Evolutionary conservation across 2,329 filamentous ascomycete genomes (phyloP).

Genomic region (Verticillium zaregamsianum): DNA sequence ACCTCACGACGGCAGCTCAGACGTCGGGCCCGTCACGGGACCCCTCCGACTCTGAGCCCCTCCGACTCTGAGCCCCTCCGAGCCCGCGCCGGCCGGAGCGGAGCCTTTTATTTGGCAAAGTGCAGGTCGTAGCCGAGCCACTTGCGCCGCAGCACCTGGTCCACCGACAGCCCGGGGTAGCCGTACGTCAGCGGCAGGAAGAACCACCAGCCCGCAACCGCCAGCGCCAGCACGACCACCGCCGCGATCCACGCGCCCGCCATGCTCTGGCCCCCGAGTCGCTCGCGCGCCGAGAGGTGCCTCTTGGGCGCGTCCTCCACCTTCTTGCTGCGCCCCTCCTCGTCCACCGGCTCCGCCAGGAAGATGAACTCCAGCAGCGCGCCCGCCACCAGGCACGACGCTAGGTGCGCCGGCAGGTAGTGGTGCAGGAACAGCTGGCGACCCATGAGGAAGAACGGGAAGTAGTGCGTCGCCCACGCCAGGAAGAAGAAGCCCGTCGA

Average conservation of each 20-base stretch:
- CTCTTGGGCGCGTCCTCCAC: slow-evolving; percentile 38
- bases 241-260: slow-evolving; percentile 75
- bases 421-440: slow-evolving; percentile 97
- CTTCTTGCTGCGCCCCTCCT: slow-evolving; percentile 49
- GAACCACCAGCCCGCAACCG: slow-evolving; percentile 80
- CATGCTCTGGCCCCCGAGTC: slow-evolving; percentile 75
- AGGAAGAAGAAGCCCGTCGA: slow-evolving; percentile 99
- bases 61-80: neutral
- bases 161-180: slow-evolving; percentile 78
- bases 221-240: slow-evolving; percentile 61
- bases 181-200: slow-evolving; percentile 96
- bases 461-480: slow-evolving; percentile 94
- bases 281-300: slow-evolving; percentile 75
- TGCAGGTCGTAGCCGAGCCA: slow-evolving; percentile 97
- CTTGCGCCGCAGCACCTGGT: slow-evolving; percentile 77
- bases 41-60: neutral
- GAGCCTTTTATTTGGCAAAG: slow-evolving; percentile 80
- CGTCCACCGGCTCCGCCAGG: slow-evolving; percentile 72
- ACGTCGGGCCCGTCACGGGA: neutral
- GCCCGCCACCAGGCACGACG: slow-evolving; percentile 84
- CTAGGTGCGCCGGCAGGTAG: slow-evolving; percentile 91
- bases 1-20: neutral
- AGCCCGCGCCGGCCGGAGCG: neutral
- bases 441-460: slow-evolving; percentile 97
- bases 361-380: slow-evolving; percentile 95